phyloP scores from a whole-genome alignment of 768 basidiomycete genomes.

The Daedaleopsis nitida region DNA sequence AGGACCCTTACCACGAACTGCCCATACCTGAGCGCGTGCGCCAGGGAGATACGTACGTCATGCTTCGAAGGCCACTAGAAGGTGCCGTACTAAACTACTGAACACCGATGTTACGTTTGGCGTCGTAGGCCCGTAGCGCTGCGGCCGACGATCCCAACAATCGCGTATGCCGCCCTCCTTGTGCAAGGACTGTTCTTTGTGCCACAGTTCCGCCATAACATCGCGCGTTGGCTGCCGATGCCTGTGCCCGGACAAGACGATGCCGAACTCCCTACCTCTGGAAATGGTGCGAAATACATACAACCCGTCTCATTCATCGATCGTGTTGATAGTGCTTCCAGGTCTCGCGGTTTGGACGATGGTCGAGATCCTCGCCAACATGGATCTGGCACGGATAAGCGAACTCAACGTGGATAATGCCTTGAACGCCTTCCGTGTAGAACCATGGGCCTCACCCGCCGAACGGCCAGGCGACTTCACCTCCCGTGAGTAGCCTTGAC shows the following conservation, averaged over 20 bases:
- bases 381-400: slow-evolving; percentile 65
- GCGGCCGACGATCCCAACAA: slow-evolving; percentile 52
- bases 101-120: no score
- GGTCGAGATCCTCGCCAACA: slow-evolving; percentile 66
- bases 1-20: slow-evolving; percentile 52
- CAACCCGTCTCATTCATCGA: slow-evolving; percentile 13
- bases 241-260: slow-evolving; percentile 17
- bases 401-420: slow-evolving; percentile 56
- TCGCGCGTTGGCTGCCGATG: slow-evolving; percentile 40
- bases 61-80: background rate
- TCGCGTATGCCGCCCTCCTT: slow-evolving; percentile 64
- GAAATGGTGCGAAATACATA: slow-evolving; percentile 34
- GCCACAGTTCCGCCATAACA: slow-evolving; percentile 62
- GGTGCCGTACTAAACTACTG: background rate
- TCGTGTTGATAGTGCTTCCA: slow-evolving; percentile 22
- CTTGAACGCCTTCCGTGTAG: slow-evolving; percentile 48
- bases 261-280: slow-evolving; percentile 31
- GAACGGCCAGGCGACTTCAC: slow-evolving; percentile 46
- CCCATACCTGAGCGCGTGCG: slow-evolving; percentile 55
- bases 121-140: slow-evolving; percentile 65
- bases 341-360: slow-evolving; percentile 56
- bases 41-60: slow-evolving; percentile 57
- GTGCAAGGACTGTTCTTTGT: slow-evolving; percentile 67
- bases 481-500: slow-evolving; percentile 34
- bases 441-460: slow-evolving; percentile 37